phyloP scores from a whole-genome alignment of 2,329 filamentous ascomycete species.

The Claviceps spartinae region DNA sequence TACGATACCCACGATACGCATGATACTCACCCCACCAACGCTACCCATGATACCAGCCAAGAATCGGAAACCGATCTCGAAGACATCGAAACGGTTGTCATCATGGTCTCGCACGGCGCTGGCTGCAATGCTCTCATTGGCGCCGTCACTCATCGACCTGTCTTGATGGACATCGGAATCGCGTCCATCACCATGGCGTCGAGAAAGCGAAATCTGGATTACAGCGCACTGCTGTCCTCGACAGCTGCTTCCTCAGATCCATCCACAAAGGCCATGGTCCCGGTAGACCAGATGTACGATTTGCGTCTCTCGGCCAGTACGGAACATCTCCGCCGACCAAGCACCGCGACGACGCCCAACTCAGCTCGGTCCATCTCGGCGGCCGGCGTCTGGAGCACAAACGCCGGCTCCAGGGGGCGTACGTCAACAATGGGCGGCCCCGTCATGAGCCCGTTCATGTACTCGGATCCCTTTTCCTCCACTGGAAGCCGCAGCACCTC shows the following conservation, averaged over 20 bases:
- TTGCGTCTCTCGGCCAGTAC: slow-evolving; percentile 61
- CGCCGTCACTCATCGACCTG: slow-evolving; percentile 80
- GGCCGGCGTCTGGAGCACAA: slow-evolving; percentile 17
- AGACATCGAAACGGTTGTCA: slow-evolving; percentile 60
- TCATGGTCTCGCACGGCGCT: slow-evolving; percentile 87
- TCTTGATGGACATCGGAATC: slow-evolving; percentile 78
- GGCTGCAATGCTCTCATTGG: slow-evolving; percentile 93
- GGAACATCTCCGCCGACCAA: slow-evolving; percentile 47
- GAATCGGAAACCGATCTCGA: slow-evolving; percentile 34
- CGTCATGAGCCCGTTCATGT: slow-evolving; percentile 23
- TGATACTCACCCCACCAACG: no score
- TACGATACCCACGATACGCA: slow-evolving; percentile 8
- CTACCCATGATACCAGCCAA: slow-evolving; percentile 6
- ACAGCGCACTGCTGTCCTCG: slow-evolving; percentile 19
- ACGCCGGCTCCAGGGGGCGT: slow-evolving; percentile 20
- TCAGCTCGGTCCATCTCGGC: slow-evolving; percentile 21
- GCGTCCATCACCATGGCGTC: slow-evolving; percentile 84
- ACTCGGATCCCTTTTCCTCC: slow-evolving; percentile 28
- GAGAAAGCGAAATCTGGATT: slow-evolving; percentile 36
- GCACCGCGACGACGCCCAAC: slow-evolving; percentile 21
- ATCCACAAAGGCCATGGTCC: slow-evolving; percentile 20
- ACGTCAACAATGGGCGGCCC: slow-evolving; percentile 15
- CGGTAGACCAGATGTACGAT: slow-evolving; percentile 52
- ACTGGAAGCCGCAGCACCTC: slow-evolving; percentile 31
- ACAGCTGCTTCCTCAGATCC: slow-evolving; percentile 11